Base-by-base conservation (phyloP, 176 grass and related monocot genomes). In the Cymbopogon citratus region DNA sequence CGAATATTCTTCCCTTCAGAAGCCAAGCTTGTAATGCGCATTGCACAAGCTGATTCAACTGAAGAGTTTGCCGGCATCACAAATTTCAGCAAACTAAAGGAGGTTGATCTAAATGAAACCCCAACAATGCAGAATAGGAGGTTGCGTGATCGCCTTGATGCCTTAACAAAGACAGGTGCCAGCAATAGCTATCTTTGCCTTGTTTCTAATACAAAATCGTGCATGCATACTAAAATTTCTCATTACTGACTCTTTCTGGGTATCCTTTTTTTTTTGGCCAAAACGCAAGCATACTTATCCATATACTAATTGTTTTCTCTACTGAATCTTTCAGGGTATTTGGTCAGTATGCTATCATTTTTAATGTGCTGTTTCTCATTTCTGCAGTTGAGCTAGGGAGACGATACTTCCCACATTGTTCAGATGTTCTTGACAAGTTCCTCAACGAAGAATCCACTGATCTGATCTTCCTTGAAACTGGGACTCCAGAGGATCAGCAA, bases 1-100 rank as follows among this genome's bases (percentile, higher is more conserved):
- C 95, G 85, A 82, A 79, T 99, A 91, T 95, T 99, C 85, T 99
- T 93, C 76, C 96, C 96, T 64, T 78, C 92, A 9, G 96, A 99
- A 85, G 96, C 92, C 28, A 95, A 95, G 74, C 66, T 95, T 85
- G 89, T 85, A 27, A 99, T 99, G 96, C 83, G 87, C 78, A 99
- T 95, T 69, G 92, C 97, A 13, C 93, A 93, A 68, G 97, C 92
- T 35, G 97, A 93, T n/a, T 78, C 83, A 78, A 96, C 97, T 14
- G 29, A 85, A 66, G 91, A 95, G 83, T 91, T 95, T 87, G 80
- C 89, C 63, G 96, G 89, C 29, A 61, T 93, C 63, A 83, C 68
- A 15, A 89, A 77, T 70, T 89, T 82, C 63, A 86, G 43, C 85
- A 95, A 85, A 73, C 84, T 90, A 29, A 91, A 89, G 83, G 87